Conservation (phyloP, 2,329 filamentous ascomycete species). For the Graphilbum fragrans region DNA sequence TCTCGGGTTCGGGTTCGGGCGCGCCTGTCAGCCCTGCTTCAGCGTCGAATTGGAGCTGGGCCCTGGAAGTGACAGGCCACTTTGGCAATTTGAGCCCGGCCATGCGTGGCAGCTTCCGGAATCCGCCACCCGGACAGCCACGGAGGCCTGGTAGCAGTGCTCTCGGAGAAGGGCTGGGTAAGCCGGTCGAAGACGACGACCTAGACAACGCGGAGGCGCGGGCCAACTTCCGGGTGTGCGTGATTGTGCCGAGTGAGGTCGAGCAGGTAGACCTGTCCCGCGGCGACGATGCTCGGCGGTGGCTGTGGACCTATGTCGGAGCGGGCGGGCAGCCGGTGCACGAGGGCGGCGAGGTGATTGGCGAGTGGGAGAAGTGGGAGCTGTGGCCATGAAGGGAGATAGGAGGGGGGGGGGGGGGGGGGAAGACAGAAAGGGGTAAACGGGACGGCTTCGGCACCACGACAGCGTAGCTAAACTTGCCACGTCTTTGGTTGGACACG, state of each 20-base stretch:
- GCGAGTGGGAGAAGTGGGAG: conserved; percentile 55
- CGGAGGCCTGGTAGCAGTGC: conserved; percentile 34
- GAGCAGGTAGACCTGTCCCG: conserved; percentile 63
- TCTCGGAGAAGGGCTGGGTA: conserved; percentile 29
- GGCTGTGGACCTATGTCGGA: conserved; percentile 50
- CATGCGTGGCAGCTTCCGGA: conserved; percentile 68
- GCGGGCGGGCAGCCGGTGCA: conserved; percentile 19
- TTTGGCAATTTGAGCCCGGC: conserved; percentile 80
- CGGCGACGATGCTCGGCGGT: conserved; percentile 49
- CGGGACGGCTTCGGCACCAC: too few relatives aligned
- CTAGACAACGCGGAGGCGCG: conserved; percentile 60
- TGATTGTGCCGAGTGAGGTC: conserved; percentile 67
- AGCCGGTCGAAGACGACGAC: conserved; percentile 55
- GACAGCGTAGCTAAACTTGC: too few relatives aligned
- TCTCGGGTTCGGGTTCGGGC: conserved; percentile 16
- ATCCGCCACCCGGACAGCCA: conserved; percentile 55
- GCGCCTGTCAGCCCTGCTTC: background rate
- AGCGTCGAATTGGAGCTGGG: conserved; percentile 56
- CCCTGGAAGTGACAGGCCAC: conserved; percentile 66
- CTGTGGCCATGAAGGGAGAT: conserved; percentile 56
- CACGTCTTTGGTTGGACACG: too few relatives aligned
- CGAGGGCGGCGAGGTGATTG: conserved; percentile 23
- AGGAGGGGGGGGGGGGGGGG: background rate
- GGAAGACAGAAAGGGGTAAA: too few relatives aligned
- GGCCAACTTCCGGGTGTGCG: conserved; percentile 69